Evolutionary conservation across 179 eudicot genomes (phyloP), one percentile per base, ranked within the genome.

Genomic region (Silene coronaria): DNA sequence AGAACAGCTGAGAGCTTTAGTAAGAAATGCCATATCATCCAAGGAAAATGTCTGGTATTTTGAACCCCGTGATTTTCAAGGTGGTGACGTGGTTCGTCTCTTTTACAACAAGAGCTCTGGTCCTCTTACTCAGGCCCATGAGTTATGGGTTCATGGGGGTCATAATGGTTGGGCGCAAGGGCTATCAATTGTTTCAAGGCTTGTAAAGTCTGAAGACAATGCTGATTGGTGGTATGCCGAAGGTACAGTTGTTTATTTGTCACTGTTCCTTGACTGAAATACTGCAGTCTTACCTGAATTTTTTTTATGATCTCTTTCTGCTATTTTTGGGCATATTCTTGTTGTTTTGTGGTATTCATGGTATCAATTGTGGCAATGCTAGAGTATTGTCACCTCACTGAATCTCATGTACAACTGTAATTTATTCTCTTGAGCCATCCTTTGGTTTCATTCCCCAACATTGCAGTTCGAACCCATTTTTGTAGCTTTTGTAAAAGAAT

Each of bases 221-320:
- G 92, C 84, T 64, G 90, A 88, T 75, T 93, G 99, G 99, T 93
- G 98, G 96, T 91, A 86, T 89, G 86, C 88, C 66, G 91, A 96
- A 67, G 96, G 99, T 96, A 87, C 66, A 88, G 61, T 53, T 42
- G 61, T 70, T 1, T 14, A 51, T 53, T 53, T n/a, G 12, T n/a
- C 5, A 27, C 70, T 81, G 45, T 46, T 51, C 57, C 70, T 30
- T 36, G 64, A 48, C 21, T 42, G 2, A 26, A 67, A 4, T 73
- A 46, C 38, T 14, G 21, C 58, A 53, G 58, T 51, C 58, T 51
- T 51, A n/a, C 0, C 34, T 48, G n/a, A 14, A 6, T 51, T 51
- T 51, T 3, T 3, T 5, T 51, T 0, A 16, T 12, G 3, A 51
- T 17, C 19, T 13, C 21, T 17, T 8, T 64, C 28, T 13, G 7